These are phyloP conservation scores for Wallacemonas sp. DNA, from an alignment of 208 protist genomes.

Conservation along the genomic window DNA sequence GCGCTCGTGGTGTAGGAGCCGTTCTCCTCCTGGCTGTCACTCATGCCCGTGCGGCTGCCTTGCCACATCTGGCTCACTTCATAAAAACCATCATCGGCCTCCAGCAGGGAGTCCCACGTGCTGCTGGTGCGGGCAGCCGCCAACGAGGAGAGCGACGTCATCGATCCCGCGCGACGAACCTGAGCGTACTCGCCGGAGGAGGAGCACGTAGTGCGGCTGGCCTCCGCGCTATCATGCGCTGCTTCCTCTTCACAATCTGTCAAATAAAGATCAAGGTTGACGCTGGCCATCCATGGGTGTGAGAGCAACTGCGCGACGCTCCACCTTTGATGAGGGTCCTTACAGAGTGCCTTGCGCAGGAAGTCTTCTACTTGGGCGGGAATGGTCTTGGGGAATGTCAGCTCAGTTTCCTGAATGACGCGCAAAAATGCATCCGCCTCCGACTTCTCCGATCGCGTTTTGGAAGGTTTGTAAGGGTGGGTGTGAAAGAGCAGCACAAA, in stretches of 20 bases:
- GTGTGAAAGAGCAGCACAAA: slow-evolving; percentile 90
- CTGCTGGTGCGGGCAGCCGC: background rate
- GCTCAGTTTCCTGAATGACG: slow-evolving; percentile 54
- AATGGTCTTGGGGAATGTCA: slow-evolving; percentile 56
- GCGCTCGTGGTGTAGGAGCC: too few species aligned
- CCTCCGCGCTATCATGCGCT: background rate
- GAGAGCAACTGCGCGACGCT: slow-evolving; percentile 75
- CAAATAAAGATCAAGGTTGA: background rate
- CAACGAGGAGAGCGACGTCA: background rate
- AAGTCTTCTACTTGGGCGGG: slow-evolving; percentile 48
- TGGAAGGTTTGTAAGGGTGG: slow-evolving; percentile 85
- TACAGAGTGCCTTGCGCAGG: slow-evolving; percentile 71
- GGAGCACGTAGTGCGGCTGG: background rate
- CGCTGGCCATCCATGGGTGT: slow-evolving; percentile 60
- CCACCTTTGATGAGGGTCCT: slow-evolving; percentile 68
- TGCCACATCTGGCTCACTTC: background rate
- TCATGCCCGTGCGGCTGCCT: background rate
- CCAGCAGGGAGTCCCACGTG: slow-evolving; percentile 8
- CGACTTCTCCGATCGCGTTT: slow-evolving; percentile 19
- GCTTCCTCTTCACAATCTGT: background rate
- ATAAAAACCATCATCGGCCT: slow-evolving; percentile 13
- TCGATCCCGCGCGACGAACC: background rate
- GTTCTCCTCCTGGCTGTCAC: background rate
- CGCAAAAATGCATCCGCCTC: slow-evolving; percentile 61
- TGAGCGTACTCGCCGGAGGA: background rate